phyloP scores from a whole-genome alignment of 345 rosid genomes.

The Eucalyptus guilfoylei region DNA sequence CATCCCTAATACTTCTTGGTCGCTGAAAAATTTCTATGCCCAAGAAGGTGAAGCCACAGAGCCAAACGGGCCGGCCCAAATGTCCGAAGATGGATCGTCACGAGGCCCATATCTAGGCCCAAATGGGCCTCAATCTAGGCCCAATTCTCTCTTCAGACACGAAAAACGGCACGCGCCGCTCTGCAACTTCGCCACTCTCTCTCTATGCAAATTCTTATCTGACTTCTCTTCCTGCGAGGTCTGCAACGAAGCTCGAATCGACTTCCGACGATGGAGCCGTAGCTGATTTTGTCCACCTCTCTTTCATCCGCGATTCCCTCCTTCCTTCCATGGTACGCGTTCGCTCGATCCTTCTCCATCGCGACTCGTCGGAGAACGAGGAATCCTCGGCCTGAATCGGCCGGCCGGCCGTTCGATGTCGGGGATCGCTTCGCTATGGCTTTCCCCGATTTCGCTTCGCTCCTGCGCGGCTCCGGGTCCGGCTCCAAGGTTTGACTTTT shows the following conservation, averaged over 20 bases:
- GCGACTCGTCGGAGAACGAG: background rate
- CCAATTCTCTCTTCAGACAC: background rate
- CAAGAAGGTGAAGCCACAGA: background rate
- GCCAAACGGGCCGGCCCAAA: background rate
- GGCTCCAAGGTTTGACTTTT: constrained; percentile 32
- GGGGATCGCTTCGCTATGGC: background rate
- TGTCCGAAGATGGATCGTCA: background rate
- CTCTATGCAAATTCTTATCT: background rate
- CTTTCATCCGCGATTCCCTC: background rate
- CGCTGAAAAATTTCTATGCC: background rate
- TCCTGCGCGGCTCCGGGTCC: constrained; percentile 13
- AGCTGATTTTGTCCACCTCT: background rate
- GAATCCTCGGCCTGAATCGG: background rate
- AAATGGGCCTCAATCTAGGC: background rate
- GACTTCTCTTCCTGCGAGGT: background rate
- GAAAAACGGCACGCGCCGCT: background rate
- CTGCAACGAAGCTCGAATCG: background rate
- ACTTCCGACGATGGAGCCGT: background rate
- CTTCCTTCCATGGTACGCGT: background rate
- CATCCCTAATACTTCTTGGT: background rate
- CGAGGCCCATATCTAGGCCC: background rate
- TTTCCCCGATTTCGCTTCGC: constrained; percentile 19
- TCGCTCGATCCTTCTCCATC: background rate
- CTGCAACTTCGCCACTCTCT: background rate
- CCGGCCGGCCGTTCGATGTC: background rate